These are phyloP conservation scores for Lachancea sp. DNA, from an alignment of 805 yeast species.

Conservation along the genomic window DNA sequence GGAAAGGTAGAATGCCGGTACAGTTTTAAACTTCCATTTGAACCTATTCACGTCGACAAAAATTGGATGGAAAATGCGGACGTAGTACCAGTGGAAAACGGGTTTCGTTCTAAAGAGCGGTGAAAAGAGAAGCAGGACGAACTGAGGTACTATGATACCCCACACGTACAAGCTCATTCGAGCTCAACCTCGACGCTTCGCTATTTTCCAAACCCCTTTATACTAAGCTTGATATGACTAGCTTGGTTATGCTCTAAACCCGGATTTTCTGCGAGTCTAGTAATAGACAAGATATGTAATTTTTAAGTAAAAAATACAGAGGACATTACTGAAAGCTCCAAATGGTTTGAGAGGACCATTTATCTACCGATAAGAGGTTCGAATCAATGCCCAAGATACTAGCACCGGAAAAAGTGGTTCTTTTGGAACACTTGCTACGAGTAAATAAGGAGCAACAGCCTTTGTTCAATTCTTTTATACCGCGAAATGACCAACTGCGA, in stretches of 20 bases:
- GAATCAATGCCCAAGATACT: conserved; percentile 2
- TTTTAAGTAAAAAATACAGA: too few species aligned
- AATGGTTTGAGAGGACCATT: too few species aligned
- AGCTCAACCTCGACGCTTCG: too few species aligned
- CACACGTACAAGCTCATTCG: conserved; percentile 4
- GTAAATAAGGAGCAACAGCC: conserved; percentile 13
- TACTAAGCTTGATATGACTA: too few species aligned
- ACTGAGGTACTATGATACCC: conserved; percentile 13
- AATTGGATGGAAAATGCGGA: conserved; percentile 22
- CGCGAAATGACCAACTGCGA: conserved; percentile 9
- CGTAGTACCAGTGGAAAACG: conserved; percentile 25
- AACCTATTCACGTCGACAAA: conserved; percentile 18
- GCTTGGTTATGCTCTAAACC: too few species aligned
- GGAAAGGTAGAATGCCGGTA: conserved; percentile 27
- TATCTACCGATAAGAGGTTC: too few species aligned
- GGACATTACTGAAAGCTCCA: too few species aligned
- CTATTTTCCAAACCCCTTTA: too few species aligned
- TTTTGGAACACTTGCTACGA: conserved; percentile 14
- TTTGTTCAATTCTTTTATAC: conserved; percentile 13
- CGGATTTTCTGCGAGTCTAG: too few species aligned
- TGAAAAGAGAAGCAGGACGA: conserved; percentile 23
- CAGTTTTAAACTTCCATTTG: conserved; percentile 26
- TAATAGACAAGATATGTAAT: too few species aligned
- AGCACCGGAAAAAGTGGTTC: conserved; percentile 1
- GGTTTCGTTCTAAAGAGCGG: conserved; percentile 19